Conservation (phyloP, 176 grass and related monocot species). For the Hsuehochloa calcarea region DNA sequence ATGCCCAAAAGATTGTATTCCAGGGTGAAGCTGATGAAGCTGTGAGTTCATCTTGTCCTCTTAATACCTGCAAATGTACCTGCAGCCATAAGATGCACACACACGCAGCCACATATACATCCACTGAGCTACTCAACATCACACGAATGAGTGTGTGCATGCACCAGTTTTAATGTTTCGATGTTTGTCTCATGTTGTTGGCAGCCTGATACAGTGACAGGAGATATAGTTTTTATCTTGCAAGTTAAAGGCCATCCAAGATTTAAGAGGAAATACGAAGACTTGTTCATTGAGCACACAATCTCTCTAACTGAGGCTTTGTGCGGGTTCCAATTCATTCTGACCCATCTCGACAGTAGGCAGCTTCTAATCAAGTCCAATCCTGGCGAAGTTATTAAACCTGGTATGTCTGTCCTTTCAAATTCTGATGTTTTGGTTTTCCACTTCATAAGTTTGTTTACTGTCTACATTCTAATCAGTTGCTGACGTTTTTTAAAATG, state of each 20-base stretch:
- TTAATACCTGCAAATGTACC: not conserved
- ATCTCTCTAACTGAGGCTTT: slow-evolving; percentile 66
- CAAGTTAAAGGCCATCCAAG: slow-evolving; percentile 72
- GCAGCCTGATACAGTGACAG: slow-evolving; percentile 60
- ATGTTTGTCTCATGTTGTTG: not conserved
- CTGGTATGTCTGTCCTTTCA: slow-evolving; percentile 39
- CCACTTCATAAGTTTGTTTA: not conserved
- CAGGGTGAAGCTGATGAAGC: slow-evolving; percentile 74
- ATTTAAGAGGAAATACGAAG: slow-evolving; percentile 73
- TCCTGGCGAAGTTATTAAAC: slow-evolving; percentile 66
- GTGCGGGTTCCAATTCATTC: slow-evolving; percentile 74
- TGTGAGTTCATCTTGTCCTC: slow-evolving; percentile 38
- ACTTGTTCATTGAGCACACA: slow-evolving; percentile 61
- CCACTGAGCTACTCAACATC: not conserved
- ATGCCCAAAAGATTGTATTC: slow-evolving; percentile 73
- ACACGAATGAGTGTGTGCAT: not conserved
- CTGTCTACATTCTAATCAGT: not conserved
- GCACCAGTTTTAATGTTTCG: not conserved
- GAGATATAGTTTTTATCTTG: slow-evolving; percentile 74
- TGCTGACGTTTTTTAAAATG: not conserved
- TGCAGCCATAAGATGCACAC: not conserved
- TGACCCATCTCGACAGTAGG: slow-evolving; percentile 72
- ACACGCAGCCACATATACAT: not conserved
- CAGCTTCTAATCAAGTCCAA: slow-evolving; percentile 66
- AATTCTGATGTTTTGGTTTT: not conserved